These are phyloP conservation scores for Malus fusca DNA, from an alignment of 306 rosid species.

Conservation along the genomic window DNA sequence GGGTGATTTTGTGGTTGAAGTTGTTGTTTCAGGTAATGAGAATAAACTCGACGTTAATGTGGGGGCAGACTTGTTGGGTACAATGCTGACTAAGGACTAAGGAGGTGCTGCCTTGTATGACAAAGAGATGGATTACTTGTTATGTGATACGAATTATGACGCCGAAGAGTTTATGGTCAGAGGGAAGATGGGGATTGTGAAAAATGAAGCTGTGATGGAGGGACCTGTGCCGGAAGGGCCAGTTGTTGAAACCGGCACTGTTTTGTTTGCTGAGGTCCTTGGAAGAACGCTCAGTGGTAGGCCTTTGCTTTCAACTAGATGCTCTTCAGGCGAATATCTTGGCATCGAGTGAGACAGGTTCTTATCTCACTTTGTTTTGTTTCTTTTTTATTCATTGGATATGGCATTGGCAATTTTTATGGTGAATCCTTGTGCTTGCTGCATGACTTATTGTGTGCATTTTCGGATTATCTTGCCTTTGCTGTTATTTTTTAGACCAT, in stretches of 20 bases:
- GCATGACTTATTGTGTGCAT: constrained; percentile 10
- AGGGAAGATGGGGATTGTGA: constrained; percentile 85
- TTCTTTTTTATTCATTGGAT: constrained; percentile 16
- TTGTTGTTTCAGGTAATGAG: constrained; percentile 83
- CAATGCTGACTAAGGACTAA: constrained; percentile 77
- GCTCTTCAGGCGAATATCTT: constrained; percentile 68
- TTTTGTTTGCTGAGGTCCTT: constrained; percentile 93
- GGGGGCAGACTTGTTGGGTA: constrained; percentile 85
- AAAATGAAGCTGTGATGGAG: constrained; percentile 50
- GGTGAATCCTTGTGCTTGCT: constrained; percentile 6
- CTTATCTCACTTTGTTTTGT: constrained; percentile 45
- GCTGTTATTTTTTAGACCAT: not conserved
- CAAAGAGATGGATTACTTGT: constrained; percentile 61
- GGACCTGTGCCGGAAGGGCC: constrained; percentile 50
- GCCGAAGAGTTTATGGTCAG: constrained; percentile 44
- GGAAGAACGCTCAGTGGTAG: constrained; percentile 92
- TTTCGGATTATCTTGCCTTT: not conserved
- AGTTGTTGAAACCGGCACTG: constrained; percentile 70
- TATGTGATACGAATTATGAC: constrained; percentile 52
- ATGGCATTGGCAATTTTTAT: constrained; percentile 7
- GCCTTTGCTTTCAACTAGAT: constrained; percentile 83
- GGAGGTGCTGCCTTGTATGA: constrained; percentile 90
- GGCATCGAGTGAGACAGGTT: constrained; percentile 99
- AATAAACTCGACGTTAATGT: constrained; percentile 80
- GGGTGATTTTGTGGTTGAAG: constrained; percentile 82